Evolutionary conservation across 2,329 filamentous ascomycete species (phyloP).

Genomic region (Aureobasidium sp.): DNA sequence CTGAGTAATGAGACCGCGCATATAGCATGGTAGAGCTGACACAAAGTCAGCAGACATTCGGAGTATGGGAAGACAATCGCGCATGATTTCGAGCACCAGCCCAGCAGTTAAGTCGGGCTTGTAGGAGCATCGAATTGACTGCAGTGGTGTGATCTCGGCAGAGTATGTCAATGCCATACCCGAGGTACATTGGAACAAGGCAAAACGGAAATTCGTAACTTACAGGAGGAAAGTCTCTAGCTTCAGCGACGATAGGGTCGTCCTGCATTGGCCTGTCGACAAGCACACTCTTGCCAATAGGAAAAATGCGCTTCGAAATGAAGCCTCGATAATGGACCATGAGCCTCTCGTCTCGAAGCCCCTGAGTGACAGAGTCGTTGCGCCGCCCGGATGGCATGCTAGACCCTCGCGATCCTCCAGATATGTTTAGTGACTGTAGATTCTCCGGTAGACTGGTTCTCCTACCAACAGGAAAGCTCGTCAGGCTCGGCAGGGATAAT

Average conservation of each 20-base stretch:
- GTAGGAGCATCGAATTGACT: too few species aligned
- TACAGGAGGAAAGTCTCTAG: constrained; percentile 46
- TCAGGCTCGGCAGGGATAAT: constrained; percentile 16
- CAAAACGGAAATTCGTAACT: constrained; percentile 20
- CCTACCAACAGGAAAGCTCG: constrained; percentile 12
- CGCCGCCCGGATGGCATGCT: constrained; percentile 5
- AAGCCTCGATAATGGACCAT: constrained; percentile 19
- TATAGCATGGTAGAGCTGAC: constrained; percentile 50
- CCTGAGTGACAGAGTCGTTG: constrained; percentile 6
- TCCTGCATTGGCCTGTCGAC: background rate
- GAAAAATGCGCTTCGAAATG: constrained; percentile 17
- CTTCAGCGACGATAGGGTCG: constrained; percentile 28
- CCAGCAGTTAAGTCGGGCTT: background rate
- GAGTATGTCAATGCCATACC: background rate
- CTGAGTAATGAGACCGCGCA: constrained; percentile 52
- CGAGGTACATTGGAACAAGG: background rate
- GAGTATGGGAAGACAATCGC: background rate
- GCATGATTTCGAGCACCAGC: background rate
- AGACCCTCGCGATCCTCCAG: constrained; percentile 1
- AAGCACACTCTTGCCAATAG: constrained; percentile 11
- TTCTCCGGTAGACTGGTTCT: constrained; percentile 17
- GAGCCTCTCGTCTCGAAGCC: constrained; percentile 17
- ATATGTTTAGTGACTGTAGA: constrained; percentile 13
- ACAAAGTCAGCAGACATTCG: constrained; percentile 7
- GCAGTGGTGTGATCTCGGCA: background rate